These are phyloP conservation scores for Cyberlindnera subsufficiens DNA, from an alignment of 805 yeast genomes.

Conservation along the genomic window DNA sequence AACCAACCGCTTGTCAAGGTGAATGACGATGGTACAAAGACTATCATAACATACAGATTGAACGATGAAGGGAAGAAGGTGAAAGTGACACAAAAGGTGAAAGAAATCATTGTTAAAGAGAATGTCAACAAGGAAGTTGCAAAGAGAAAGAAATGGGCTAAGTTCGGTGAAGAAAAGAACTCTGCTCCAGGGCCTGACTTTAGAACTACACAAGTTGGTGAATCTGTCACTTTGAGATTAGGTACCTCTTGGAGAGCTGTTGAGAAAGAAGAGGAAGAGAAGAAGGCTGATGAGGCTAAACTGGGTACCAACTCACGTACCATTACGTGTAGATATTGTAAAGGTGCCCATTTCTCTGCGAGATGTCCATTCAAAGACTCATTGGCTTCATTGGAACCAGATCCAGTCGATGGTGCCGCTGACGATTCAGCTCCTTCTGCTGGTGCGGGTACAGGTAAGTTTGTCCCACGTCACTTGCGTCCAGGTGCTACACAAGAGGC, in stretches of 20 bases:
- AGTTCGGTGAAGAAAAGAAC: conserved; percentile 76
- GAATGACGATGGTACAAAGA: conserved; percentile 85
- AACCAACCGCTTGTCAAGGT: conserved; percentile 70
- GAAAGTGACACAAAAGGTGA: conserved; percentile 81
- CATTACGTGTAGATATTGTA: conserved; percentile 82
- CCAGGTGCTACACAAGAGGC: conserved; percentile 28
- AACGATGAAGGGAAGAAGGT: conserved; percentile 79
- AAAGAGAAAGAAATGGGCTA: conserved; percentile 80
- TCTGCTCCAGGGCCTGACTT: conserved; percentile 82
- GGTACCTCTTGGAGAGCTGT: conserved; percentile 73
- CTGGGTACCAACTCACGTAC: conserved; percentile 39
- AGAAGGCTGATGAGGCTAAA: conserved; percentile 40
- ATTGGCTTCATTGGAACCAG: conserved; percentile 37
- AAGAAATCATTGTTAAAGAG: conserved; percentile 70
- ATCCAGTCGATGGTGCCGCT: conserved; percentile 29
- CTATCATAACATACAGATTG: conserved; percentile 70
- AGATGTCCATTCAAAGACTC: conserved; percentile 96
- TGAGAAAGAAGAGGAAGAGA: conserved; percentile 64
- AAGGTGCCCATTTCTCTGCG: conserved; percentile 88
- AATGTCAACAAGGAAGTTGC: conserved; percentile 83
- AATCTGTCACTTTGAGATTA: conserved; percentile 69
- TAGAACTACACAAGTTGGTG: conserved; percentile 85
- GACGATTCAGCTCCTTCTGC: conserved; percentile 32
- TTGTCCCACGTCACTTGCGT: conserved; percentile 61
- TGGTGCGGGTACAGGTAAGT: conserved; percentile 41